Evolutionary conservation across 148 eudicot species (phyloP).

Genomic region (Selenicereus undatus): DNA sequence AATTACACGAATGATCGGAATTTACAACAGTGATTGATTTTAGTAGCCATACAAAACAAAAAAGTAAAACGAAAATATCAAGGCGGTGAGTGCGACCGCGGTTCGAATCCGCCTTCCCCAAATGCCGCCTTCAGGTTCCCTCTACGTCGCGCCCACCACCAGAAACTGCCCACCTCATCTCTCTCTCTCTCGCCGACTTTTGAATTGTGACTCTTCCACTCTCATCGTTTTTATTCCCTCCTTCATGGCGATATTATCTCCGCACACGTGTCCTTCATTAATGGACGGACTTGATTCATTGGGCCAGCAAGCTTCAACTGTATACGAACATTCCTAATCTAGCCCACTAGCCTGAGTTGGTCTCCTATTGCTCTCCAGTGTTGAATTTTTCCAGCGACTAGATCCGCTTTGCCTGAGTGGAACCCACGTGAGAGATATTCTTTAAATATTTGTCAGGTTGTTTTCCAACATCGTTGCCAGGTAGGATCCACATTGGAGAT

Average conservation of each 20-base stretch:
- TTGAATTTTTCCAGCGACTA: too few species aligned
- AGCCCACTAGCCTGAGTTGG: neutral
- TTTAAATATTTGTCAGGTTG: too few species aligned
- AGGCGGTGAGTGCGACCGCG: neutral
- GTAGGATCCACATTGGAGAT: too few species aligned
- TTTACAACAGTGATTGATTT: too few species aligned
- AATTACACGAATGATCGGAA: neutral
- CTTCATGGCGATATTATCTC: neutral
- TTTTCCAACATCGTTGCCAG: too few species aligned
- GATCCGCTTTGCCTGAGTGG: too few species aligned
- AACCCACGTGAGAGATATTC: too few species aligned
- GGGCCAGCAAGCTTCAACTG: neutral
- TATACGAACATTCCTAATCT: neutral
- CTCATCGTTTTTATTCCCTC: neutral
- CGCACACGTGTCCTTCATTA: neutral
- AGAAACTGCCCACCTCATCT: neutral
- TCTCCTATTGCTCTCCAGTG: too few species aligned
- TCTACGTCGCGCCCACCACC: conserved; percentile 7
- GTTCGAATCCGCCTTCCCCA: conserved; percentile 2
- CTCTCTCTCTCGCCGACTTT: neutral
- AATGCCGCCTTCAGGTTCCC: neutral
- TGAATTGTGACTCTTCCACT: neutral
- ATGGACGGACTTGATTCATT: neutral
- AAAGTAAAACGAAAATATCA: neutral
- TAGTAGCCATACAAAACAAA: too few species aligned